These are phyloP conservation scores for Flueggea neowawraea DNA, from an alignment of 441 rosid genomes.

Conservation along the genomic window DNA sequence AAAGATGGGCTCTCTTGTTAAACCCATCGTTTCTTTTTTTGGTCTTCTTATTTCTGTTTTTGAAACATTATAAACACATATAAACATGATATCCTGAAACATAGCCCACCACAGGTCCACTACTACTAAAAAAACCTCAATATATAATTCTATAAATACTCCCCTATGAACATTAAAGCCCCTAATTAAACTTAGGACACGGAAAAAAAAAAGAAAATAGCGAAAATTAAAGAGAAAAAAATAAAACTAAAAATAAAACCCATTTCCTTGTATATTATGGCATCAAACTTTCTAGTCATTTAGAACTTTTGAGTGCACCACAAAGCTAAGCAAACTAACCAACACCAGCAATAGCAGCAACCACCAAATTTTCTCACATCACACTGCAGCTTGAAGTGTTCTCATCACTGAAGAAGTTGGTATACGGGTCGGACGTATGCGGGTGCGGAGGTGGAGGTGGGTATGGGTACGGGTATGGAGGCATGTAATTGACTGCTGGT, in stretches of 20 bases:
- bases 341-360: background rate
- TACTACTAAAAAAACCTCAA: conserved; percentile 21
- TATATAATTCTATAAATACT: conserved; percentile 34
- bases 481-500: conserved; percentile 77
- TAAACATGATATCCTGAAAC: conserved; percentile 39
- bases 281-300: conserved; percentile 32
- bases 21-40: conserved; percentile 3
- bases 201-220: conserved; percentile 9
- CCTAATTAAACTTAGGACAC: conserved; percentile 40
- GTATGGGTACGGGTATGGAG: conserved; percentile 47
- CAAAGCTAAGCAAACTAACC: conserved; percentile 25
- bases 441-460: conserved; percentile 19
- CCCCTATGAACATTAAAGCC: conserved; percentile 29
- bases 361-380: conserved; percentile 42
- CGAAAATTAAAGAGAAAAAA: conserved; percentile 12
- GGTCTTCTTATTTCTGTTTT: conserved; percentile 21
- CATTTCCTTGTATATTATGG: conserved; percentile 53
- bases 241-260: conserved; percentile 27
- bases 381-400: conserved; percentile 80
- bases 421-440: conserved; percentile 37
- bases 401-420: conserved; percentile 74
- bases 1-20: conserved; percentile 14
- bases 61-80: conserved; percentile 45
- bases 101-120: conserved; percentile 12
- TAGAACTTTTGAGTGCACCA: conserved; percentile 19